Evolutionary conservation across 371 early-diverging fungal species (phyloP), one percentile per base, ranked within the genome.

Genomic region (Aphelidium insulamus): DNA sequence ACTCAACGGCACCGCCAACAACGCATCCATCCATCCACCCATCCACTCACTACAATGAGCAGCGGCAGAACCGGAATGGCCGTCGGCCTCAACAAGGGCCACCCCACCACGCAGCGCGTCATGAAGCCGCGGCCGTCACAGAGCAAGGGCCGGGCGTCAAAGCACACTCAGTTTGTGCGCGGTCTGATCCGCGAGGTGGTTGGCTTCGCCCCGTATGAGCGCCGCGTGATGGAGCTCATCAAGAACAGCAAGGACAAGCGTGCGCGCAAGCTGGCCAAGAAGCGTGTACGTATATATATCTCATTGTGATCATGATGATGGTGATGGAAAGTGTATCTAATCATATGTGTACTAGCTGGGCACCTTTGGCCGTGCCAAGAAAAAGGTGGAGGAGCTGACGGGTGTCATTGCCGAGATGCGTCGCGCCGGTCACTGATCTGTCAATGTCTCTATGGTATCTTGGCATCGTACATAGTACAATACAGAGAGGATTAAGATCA

Each of bases 171-270:
- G 53, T 87, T 92, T 51, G 88, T 97, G 39, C 78, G 79, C 55
- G 74, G 71, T 50, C 54, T 94, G 45, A 59, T 94, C 55, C 87
- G 95, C 52, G 97, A 97, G 65, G 94, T 97, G 28, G 73, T 71
- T 44, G 97, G 97, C 40, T 94, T 79, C 52, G 84, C 97, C 38
- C 97, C 97, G 43, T 97, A 94, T 55, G 97, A 97, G 66, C 81
- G 80, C 53, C 81, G 97, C 57, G 77, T 92, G 49, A 87, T 97
- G 87, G 97, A 97, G 72, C 72, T 97, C 80, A 66, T 97, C 60
- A 91, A 88, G 79, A 92, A 92, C 84, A 80, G 83, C 68, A 87
- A 83, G 67, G 97, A 97, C 62, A 97, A 97, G 90, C 80, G 97
- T 57, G 97, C 97, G 46, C 78, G 84, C 62, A 84, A 84, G 75